Evolutionary conservation across 345 rosid species (phyloP).

Genomic region (Dipteronia dyeriana): DNA sequence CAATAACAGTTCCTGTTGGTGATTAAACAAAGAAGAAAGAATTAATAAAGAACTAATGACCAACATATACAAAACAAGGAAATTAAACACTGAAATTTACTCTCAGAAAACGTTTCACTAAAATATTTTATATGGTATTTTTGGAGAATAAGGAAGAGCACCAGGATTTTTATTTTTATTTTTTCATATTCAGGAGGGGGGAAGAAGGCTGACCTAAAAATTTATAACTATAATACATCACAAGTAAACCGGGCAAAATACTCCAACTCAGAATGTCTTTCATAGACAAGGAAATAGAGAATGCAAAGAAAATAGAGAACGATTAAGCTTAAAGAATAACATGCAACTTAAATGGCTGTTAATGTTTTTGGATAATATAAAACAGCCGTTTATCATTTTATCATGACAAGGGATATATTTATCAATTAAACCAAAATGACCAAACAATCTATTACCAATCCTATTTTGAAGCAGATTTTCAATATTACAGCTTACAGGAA

Average conservation of each 20-base stretch:
- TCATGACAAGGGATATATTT: background rate
- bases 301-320: background rate
- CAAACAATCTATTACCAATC: background rate
- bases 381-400: background rate
- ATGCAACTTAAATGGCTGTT: background rate
- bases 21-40: conserved; percentile 21
- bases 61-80: background rate
- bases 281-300: background rate
- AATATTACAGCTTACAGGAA: background rate
- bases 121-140: background rate
- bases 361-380: no score
- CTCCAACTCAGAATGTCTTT: background rate
- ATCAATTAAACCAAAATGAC: background rate
- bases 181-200: background rate
- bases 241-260: background rate
- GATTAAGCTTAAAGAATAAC: background rate
- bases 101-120: no score
- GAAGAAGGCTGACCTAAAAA: background rate
- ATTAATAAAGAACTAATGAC: conserved; percentile 11
- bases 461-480: background rate
- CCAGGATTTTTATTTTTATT: background rate
- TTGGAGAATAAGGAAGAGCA: background rate
- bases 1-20: conserved; percentile 67
- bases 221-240: background rate
- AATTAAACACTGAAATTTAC: background rate